phyloP scores from a whole-genome alignment of 176 grass and related monocot species.

The Luzula sylvatica region DNA sequence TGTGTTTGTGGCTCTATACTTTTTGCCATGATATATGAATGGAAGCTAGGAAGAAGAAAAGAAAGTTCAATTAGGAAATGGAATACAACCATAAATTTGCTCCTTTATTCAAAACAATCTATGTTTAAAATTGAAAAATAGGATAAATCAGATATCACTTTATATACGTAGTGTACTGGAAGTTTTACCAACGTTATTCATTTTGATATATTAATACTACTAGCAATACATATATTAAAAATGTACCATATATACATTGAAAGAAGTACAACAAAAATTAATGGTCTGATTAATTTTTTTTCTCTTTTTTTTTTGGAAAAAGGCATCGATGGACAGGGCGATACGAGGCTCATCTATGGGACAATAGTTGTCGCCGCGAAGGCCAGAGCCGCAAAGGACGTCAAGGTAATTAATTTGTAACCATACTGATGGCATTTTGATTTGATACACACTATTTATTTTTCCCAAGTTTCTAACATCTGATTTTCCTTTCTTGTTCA shows the following conservation, averaged over 20 bases:
- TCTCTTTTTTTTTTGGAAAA: slow-evolving; percentile 6
- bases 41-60: too few species aligned
- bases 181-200: neutral
- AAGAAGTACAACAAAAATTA: too few species aligned
- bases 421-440: too few species aligned
- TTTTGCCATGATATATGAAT: too few species aligned
- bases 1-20: too few species aligned
- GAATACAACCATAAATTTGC: too few species aligned
- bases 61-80: too few species aligned
- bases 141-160: too few species aligned
- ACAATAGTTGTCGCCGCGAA: slow-evolving; percentile 93
- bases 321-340: slow-evolving; percentile 94
- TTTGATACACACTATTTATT: too few species aligned
- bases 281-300: too few species aligned
- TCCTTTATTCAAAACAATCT: too few species aligned
- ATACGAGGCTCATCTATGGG: slow-evolving; percentile 99
- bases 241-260: neutral
- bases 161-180: neutral
- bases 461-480: slow-evolving; percentile 7
- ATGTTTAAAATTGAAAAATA: too few species aligned
- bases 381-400: slow-evolving; percentile 97
- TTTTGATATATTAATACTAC: neutral
- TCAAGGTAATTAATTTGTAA: slow-evolving; percentile 43
- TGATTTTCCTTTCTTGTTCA: neutral
- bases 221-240: neutral